These are phyloP conservation scores for Yamadazyma dushanensis DNA, from an alignment of 1,139 yeast species.

Conservation along the genomic window DNA sequence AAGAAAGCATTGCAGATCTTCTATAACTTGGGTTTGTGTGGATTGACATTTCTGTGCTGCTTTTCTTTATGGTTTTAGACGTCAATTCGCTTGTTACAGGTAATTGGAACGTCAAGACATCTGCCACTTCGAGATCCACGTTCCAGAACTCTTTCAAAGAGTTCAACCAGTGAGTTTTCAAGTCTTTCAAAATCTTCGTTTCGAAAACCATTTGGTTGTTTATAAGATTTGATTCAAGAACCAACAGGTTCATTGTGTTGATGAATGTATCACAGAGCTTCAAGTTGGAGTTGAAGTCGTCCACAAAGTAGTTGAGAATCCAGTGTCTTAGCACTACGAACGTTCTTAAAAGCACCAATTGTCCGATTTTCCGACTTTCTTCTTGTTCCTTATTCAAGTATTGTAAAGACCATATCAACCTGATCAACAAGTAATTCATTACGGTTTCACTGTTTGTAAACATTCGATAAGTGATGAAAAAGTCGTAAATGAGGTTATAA, in stretches of 20 bases:
- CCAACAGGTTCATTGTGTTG: conserved; percentile 48
- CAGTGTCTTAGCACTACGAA: conserved; percentile 90
- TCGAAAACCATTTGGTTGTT: conserved; percentile 29
- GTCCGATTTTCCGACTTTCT: conserved; percentile 52
- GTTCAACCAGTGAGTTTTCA: conserved; percentile 43
- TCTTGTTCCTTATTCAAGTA: conserved; percentile 33
- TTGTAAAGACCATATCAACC: conserved; percentile 75
- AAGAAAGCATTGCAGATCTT: conserved; percentile 55
- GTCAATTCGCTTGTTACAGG: conserved; percentile 30
- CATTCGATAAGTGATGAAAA: conserved; percentile 78
- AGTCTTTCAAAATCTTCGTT: conserved; percentile 46
- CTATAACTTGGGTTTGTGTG: conserved; percentile 53
- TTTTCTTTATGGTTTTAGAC: conserved; percentile 25
- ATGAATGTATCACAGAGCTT: conserved; percentile 50
- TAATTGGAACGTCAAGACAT: conserved; percentile 24
- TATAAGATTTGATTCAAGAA: conserved; percentile 32
- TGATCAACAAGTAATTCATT: conserved; percentile 57
- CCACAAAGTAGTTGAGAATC: conserved; percentile 74
- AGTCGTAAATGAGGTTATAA: conserved; percentile 77
- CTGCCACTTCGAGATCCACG: conserved; percentile 25
- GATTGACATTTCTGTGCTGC: conserved; percentile 40
- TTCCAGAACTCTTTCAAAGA: conserved; percentile 36
- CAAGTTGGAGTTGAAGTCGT: conserved; percentile 57
- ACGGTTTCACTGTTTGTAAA: conserved; percentile 61
- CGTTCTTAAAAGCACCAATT: conserved; percentile 74